Evolutionary conservation across 2,329 filamentous ascomycete species (phyloP), one percentile per base, ranked within the genome.

Genomic region (Penicillium sp.): DNA sequence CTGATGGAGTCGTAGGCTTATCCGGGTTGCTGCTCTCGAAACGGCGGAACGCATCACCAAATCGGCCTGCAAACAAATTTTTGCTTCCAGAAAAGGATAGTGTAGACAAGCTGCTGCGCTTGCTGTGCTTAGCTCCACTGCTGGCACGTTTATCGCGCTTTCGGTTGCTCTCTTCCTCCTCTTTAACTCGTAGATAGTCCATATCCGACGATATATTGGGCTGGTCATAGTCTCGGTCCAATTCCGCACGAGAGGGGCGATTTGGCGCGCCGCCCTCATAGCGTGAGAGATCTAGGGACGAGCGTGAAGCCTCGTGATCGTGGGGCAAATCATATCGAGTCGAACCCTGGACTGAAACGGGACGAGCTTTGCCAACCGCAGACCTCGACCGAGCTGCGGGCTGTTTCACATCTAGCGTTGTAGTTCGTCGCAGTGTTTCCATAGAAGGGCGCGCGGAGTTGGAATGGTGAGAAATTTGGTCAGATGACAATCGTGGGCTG

Each of bases 31-130:
- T 83, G 24, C 79, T 82, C 73, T 99, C 95, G 65, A 98, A 98
- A 6, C 90, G 85, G 69, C 93, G 91, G 77, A 98, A 97, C 3
- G 93, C 93, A 67, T 97, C 93, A 0, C 93, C 91, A 72, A 98
- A 97, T 65, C 89, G 91, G 24, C 92, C 90, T 5, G 87, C 88
- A n/a, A 97, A 80, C 37, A 96, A 86, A 56, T 86, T 90, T 74
- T 95, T 96, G 26, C 89, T 90, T 39, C 86, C 87, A 7, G 89
- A 86, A 19, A 91, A 76, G 0, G 88, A 87, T 54, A 89, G 82
- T 1, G 82, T 84, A 13, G 84, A 83, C 61, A 96, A 76, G 72
- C 90, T 95, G 1, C 87, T 82, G 11, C 90, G 84, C 72, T 96
- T 96, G 47, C 78, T 77, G 62, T 88, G 84, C 66, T 85, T 88